These are phyloP conservation scores for Dioscorea dumetorum DNA, from an alignment of 106 monocot species.

Conservation along the genomic window DNA sequence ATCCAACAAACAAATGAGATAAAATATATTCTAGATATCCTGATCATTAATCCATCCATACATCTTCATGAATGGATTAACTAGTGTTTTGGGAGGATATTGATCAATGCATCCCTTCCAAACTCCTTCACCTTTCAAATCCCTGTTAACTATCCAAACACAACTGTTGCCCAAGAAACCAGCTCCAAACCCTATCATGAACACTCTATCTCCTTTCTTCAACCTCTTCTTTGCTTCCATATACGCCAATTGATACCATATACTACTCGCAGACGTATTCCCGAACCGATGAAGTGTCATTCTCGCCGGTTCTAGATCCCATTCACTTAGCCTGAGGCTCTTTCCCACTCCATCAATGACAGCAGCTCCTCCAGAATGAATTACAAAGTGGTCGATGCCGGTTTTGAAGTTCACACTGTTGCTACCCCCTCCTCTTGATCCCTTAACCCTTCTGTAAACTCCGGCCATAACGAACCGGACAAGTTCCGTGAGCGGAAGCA, in stretches of 20 bases:
- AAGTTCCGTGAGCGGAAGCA: conserved; percentile 48
- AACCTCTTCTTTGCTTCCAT: conserved; percentile 83
- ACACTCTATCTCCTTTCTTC: conserved; percentile 38
- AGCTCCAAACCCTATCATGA: conserved; percentile 76
- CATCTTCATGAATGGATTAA: conserved; percentile 68
- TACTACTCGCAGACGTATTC: conserved; percentile 88
- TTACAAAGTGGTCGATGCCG: conserved; percentile 71
- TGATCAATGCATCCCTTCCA: conserved; percentile 69
- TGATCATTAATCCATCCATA: conserved; percentile 53
- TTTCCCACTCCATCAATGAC: conserved; percentile 83
- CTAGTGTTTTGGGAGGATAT: conserved; percentile 44
- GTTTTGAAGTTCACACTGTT: conserved; percentile 27
- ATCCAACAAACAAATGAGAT: too few relatives aligned
- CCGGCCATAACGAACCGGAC: conserved; percentile 7
- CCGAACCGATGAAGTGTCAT: conserved; percentile 95
- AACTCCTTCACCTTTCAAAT: conserved; percentile 35
- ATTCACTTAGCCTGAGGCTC: conserved; percentile 39
- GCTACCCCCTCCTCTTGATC: conserved; percentile 1
- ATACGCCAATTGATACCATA: conserved; percentile 86
- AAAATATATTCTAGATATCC: too few relatives aligned
- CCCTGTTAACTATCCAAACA: conserved; percentile 54
- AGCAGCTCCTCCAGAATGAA: conserved; percentile 81
- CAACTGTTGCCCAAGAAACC: conserved; percentile 78
- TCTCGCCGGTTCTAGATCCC: conserved; percentile 74
- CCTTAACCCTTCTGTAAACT: conserved; percentile 1